Conservation (phyloP, 495 filamentous ascomycete species). For the Podospora tetraspora region DNA sequence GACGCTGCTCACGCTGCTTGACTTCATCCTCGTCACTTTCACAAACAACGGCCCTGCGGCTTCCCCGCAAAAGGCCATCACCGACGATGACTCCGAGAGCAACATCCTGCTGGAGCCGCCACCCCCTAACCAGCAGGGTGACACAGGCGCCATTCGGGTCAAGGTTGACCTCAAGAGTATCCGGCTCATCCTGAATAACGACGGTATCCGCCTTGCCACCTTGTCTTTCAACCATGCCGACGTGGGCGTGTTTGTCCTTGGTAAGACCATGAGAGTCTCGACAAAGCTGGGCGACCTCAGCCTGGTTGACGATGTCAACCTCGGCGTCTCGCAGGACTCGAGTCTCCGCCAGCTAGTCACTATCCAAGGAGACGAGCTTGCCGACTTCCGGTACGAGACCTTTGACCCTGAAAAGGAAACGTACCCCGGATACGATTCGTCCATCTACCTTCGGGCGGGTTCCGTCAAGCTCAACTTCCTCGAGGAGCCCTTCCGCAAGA, state of each 20-base stretch:
- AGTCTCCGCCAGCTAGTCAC: constrained; percentile 81
- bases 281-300: constrained; percentile 82
- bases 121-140: constrained; percentile 27
- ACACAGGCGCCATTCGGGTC: constrained; percentile 54
- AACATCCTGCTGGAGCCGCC: constrained; percentile 33
- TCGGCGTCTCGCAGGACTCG: constrained; percentile 75
- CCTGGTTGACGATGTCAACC: constrained; percentile 88
- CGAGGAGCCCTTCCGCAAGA: constrained; percentile 95
- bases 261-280: constrained; percentile 76
- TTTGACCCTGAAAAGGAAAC: constrained; percentile 64
- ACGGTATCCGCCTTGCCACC: constrained; percentile 90
- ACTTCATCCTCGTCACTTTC: constrained; percentile 94
- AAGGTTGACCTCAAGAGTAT: constrained; percentile 92
- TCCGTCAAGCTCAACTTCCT: constrained; percentile 95
- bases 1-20: constrained; percentile 88
- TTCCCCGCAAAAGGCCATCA: constrained; percentile 32
- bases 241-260: constrained; percentile 82
- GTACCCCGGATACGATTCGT: constrained; percentile 94
- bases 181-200: constrained; percentile 92
- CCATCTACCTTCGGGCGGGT: constrained; percentile 79
- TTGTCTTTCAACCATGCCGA: constrained; percentile 86
- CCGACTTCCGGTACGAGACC: constrained; percentile 97
- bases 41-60: constrained; percentile 54
- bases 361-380: constrained; percentile 91
- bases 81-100: constrained; percentile 34